Percentiles rank a stretch among this genome's conserved stretches.
These are phyloP conservation scores for Amaranthus tricolor DNA, from an alignment of 179 eudicot species.

Conservation along the genomic window DNA sequence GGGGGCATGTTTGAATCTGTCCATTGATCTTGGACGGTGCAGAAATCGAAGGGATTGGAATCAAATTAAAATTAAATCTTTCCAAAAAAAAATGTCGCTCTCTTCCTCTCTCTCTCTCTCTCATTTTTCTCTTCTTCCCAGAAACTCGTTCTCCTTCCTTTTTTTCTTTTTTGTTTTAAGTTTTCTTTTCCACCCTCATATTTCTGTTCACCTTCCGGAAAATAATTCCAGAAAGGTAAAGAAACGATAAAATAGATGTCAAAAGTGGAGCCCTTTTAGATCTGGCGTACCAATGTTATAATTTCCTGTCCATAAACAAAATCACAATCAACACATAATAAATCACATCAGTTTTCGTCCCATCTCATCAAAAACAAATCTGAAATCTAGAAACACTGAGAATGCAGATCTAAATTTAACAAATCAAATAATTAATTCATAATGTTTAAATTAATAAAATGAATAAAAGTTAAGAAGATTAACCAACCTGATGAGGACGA, in stretches of 20 bases:
- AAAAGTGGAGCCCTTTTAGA: constrained; percentile 43
- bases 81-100: background rate
- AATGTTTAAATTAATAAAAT: background rate
- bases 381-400: background rate
- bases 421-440: background rate
- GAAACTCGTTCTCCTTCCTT: background rate
- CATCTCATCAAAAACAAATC: constrained; percentile 11
- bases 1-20: background rate
- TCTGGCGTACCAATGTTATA: constrained; percentile 57
- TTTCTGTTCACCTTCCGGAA: background rate
- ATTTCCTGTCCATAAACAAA: constrained; percentile 48
- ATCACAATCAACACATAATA: constrained; percentile 28
- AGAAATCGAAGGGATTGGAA: background rate
- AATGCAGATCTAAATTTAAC: background rate
- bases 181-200: background rate
- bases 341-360: constrained; percentile 48
- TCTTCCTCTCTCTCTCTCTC: background rate
- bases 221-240: constrained; percentile 13
- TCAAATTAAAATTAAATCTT: background rate
- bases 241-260: constrained; percentile 21
- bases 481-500: constrained; percentile 82
- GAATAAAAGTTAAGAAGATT: background rate
- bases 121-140: too few relatives aligned
- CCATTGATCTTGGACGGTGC: background rate
- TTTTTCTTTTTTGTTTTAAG: background rate